Conservation (phyloP, 148 eudicot species). For the Rhododendron griersonianum region DNA sequence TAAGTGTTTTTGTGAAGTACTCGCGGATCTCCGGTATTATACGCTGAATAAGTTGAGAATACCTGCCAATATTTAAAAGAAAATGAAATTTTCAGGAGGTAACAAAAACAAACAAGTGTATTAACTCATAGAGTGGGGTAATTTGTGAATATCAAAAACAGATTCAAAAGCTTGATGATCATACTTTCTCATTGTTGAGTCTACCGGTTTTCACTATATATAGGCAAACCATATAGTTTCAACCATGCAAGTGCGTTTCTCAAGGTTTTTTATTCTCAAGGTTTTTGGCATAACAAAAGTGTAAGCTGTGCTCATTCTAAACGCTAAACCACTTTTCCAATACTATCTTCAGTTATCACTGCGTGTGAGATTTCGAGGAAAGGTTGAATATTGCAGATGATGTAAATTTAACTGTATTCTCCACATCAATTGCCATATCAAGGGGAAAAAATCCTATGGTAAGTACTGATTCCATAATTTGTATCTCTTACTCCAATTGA, state of each 20-base stretch:
- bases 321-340: not conserved
- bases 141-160: not conserved
- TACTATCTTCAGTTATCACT: not conserved
- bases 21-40: constrained; percentile 68
- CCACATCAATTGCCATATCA: not conserved
- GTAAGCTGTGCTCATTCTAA: not conserved
- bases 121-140: not conserved
- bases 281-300: not conserved
- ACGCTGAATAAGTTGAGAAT: constrained; percentile 49
- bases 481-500: not conserved
- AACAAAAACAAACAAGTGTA: not conserved
- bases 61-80: constrained; percentile 37
- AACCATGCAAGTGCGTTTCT: not conserved
- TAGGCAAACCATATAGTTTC: not conserved
- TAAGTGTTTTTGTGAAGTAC: constrained; percentile 52
- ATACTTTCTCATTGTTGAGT: not conserved
- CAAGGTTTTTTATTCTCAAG: not conserved
- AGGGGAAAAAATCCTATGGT: not conserved
- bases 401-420: not conserved
- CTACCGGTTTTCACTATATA: not conserved
- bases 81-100: not conserved
- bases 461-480: not conserved
- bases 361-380: not conserved
- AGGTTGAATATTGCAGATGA: not conserved
- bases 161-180: not conserved